Evolutionary conservation across 805 yeast species (phyloP), one percentile per base, ranked within the genome.

Genomic region (Helenozyma baotianmanensis): DNA sequence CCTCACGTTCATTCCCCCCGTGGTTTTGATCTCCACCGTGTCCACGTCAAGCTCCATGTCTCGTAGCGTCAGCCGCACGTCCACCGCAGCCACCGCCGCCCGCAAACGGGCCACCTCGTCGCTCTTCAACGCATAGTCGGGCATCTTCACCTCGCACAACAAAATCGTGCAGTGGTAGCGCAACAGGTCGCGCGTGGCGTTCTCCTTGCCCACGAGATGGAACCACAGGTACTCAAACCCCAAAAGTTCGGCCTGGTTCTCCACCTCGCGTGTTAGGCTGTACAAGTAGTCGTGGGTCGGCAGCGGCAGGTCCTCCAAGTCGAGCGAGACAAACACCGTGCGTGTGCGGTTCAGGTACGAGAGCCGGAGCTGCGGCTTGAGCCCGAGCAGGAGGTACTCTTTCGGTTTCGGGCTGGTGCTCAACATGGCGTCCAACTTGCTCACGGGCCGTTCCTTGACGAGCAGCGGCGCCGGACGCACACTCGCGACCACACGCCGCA

Each of bases 161-260:
- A 34, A 34, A 18, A 44, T 27, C 11, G 48, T 39, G 23, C 39
- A 30, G 33, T 47, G 54, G 34, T 26, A 44, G 10, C 31, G 19
- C 32, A 31, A 21, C 9, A 15, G 8, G 8, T 33, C 33, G 4
- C 22, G 19, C 9, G 21, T 21, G 11, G 21, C 25, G 8, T 17
- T 16, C 6, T 15, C 13, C 15, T 32, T 28, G 9, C 18, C 30
- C 25, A 34, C 21, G 9, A 36, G 23, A n/a, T n/a, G n/a, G 16
- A 39, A 35, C 48, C 42, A 38, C 9, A 16, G 9, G 29, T 35
- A 33, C 6, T 25, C 13, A 1, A 38, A 19, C 7, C 33, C 34
- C 9, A 46, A 22, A 1, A 39, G 28, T 6, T 35, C 30, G 3
- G 35, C 39, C 23, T 43, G 45, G 4, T 42, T 34, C 3, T 28